Base-by-base conservation (phyloP, 352 stramenopile genomes). In the Saprolegnia parasitica region DNA sequence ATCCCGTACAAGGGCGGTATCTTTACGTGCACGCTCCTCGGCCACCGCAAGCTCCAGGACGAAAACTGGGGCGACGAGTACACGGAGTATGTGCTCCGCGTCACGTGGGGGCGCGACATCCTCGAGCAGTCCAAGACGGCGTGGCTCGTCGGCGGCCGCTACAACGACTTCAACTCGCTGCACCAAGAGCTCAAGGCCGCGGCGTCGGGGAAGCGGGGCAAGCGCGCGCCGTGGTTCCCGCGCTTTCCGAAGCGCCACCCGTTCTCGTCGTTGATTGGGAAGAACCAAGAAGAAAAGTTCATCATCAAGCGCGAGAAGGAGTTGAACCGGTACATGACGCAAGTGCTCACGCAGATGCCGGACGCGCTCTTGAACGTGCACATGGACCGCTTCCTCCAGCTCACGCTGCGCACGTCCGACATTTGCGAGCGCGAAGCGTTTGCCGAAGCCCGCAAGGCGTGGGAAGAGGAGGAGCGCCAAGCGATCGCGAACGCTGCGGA, bases 281-380 rank as follows among this genome's bases (percentile, higher is more conserved):
- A 96, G 81, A 96, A 96, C 75, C 84, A 93, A 70, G 79, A 96
- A 68, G 87, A 96, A 67, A 93, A 96, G 74, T 96, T 96, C 71
- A 91, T 96, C 70, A 92, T 92, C 78, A 93, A 90, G 76, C 84
- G 87, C 56, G 87, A 96, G 74, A 96, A 96, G 73, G 87, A 96
- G 67, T 83, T 96, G 68, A 96, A 96, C 76, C 87, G 87, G 45
- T 96, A 96, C 82, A 89, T 96, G 80, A 96, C 87, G 56, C 87
- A 96, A 68, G 87, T 96, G 78, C 74, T 96, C 42, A 96, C 87
- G 52, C 87, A 96, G 75, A 96, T 96, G 87, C 87, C 87, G 1
- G 87, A 96, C 55, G 87, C 87, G 45, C 74, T 96, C 49, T 73
- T 91, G 35, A 96, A 96, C 77, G 83, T 94, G 40, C 87, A 96